These are phyloP conservation scores for Trichoderma sp. DNA, from an alignment of 2,329 filamentous ascomycete genomes.

Conservation along the genomic window DNA sequence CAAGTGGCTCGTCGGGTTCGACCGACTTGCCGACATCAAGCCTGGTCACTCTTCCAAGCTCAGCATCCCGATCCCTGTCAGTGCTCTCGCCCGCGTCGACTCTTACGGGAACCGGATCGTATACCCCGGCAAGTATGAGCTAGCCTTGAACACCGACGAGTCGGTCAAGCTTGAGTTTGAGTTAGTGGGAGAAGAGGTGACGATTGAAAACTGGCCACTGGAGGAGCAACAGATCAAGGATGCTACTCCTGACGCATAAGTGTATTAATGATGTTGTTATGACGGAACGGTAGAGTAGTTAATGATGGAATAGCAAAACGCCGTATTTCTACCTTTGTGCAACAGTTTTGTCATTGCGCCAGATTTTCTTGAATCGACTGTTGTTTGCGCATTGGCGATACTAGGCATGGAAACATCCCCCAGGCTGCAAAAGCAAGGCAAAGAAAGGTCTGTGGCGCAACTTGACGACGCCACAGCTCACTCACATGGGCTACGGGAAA, in stretches of 20 bases:
- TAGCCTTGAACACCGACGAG: slow-evolving; percentile 50
- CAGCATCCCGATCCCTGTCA: slow-evolving; percentile 46
- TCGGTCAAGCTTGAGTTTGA: slow-evolving; percentile 48
- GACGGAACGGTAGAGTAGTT: not conserved
- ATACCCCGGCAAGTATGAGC: slow-evolving; percentile 55
- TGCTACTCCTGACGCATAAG: slow-evolving; percentile 5
- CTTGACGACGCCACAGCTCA: too few relatives aligned
- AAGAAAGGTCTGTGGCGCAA: too few relatives aligned
- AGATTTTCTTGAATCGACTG: not conserved
- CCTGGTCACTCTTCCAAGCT: slow-evolving; percentile 37
- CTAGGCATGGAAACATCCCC: too few relatives aligned
- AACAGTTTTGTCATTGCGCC: not conserved
- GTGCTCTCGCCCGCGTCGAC: slow-evolving; percentile 53
- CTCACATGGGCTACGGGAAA: too few relatives aligned
- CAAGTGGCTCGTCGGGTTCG: slow-evolving; percentile 56
- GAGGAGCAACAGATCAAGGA: slow-evolving; percentile 14
- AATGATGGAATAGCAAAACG: slow-evolving; percentile 10
- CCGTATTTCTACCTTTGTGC: not conserved
- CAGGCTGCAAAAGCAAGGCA: too few relatives aligned
- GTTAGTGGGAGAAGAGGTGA: slow-evolving; percentile 44
- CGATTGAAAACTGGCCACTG: slow-evolving; percentile 17
- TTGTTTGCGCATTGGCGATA: too few relatives aligned
- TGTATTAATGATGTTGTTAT: slow-evolving; percentile 4
- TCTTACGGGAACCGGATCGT: slow-evolving; percentile 53
- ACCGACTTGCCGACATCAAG: slow-evolving; percentile 45